Evolutionary conservation across 495 filamentous ascomycete species (phyloP), one percentile per base, ranked within the genome.

Genomic region (Penicillium riverlandense): DNA sequence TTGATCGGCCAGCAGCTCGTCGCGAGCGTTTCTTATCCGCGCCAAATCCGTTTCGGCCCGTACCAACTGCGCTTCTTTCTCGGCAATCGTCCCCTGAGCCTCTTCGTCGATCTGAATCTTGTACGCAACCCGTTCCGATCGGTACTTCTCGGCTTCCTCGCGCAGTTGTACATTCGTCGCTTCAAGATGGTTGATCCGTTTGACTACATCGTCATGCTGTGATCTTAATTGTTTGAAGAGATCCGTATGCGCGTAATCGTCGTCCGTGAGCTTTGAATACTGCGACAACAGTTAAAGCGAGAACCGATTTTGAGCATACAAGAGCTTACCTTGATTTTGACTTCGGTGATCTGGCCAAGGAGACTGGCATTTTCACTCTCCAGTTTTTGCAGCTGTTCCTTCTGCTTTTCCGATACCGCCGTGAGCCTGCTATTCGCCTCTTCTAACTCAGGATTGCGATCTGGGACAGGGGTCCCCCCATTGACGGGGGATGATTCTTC

Each of bases 201-300:
- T 88, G 42, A 96, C 86, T 12, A 94, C 79, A 58, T 96, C 94
- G 47, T 96, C 90, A 53, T 95, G 84, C 52, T 95, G 88, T 27
- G 78, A 79, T 65, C 88, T 94, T 45, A 96, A 75, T 47, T 83
- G 77, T 61, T 95, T 96, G 74, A 96, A 97, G 8, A 95, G 74
- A 52, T 96, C 87, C 31, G 88, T 95, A 41, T 85, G 78, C 35
- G 88, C 83, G 60, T 95, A 96, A 54, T 98, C 92, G 41, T 98
- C 92, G 54, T 98, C 91, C 1, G 85, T 83, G 33, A 92, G 70
- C 44, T 78, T 82, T 2, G 86, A 79, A 40, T 75, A 66, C 76
- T 79, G 34, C 1, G 42, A 53, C n/a, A 35, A 8, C 15, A 48
- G 5, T 9, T 22, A 22, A 4, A 22, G n/a, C 22, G 22, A 22